Base-by-base conservation (phyloP, 805 yeast species). In the Starmerella bombi region DNA sequence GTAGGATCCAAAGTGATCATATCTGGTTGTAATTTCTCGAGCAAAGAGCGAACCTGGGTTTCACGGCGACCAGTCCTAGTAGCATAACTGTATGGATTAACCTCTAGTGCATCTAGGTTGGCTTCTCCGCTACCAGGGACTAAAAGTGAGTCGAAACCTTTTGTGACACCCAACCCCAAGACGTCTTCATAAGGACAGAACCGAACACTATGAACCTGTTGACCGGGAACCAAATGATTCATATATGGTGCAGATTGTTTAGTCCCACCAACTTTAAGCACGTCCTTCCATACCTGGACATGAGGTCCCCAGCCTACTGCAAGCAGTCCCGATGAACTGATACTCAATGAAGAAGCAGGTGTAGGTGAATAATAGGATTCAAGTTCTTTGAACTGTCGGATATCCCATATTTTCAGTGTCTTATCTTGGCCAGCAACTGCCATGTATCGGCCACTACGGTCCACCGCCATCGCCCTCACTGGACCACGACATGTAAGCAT, bases 121-220 rank as follows among this genome's bases (percentile, higher is more conserved):
- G 98, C 95, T 64, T 91, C 98, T 66, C 98, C 98, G 32, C 96
- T 68, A 20, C 98, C 98, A 31, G 98, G 98, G 43, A 91, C 70
- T 50, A 91, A 79, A 45, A 91, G 51, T n/a, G 91, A 77, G n/a
- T 78, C 72, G 31, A 85, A 68, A 34, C 95, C 94, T 1, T 63
- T 61, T 37, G 72, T 67, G 57, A 84, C 93, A 2, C 96, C 96
- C 9, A 80, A 72, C 20, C 95, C 94, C 19, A 91, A 66, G n/a
- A 88, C 66, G 80, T 91, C 98, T 65, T 91, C 98, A 61, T 78
- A 91, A 12, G 98, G 98, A 29, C 88, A 93, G 58, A 78, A 85
- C 53, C 71, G 71, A 31, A 75, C 64, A 41, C 71, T 72, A 50
- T 75, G 77, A 15, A 84, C 69, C 49, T 71, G 76, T 17, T 83